Evolutionary conservation across 129 eudicot genomes (phyloP).

Genomic region (Saposhnikovia divaricata): DNA sequence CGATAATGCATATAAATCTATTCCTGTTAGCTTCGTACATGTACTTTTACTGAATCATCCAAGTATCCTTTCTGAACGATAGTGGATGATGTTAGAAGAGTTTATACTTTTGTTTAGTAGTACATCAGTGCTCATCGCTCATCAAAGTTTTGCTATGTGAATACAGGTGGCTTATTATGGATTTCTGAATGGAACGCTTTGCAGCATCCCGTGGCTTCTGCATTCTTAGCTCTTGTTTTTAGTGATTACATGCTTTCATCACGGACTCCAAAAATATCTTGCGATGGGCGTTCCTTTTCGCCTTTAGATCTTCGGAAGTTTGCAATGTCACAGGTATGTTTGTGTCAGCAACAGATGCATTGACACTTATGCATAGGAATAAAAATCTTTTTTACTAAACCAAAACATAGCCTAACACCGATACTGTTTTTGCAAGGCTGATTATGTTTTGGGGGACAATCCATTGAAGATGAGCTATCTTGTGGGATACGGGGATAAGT

Average conservation of each 20-base stretch:
- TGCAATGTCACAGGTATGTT: conserved; percentile 75
- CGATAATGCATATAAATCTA: not conserved
- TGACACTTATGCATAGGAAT: not conserved
- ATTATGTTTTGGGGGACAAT: conserved; percentile 82
- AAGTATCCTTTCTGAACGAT: not conserved
- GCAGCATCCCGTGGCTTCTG: conserved; percentile 92
- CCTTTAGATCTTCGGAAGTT: conserved; percentile 73
- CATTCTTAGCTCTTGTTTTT: conserved; percentile 74
- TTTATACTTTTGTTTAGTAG: not conserved
- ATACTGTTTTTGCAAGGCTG: conserved; percentile 34
- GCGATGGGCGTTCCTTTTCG: conserved; percentile 47
- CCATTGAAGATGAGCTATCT: conserved; percentile 88
- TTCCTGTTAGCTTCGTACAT: not conserved
- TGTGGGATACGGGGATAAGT: conserved; percentile 95
- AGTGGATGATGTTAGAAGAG: not conserved
- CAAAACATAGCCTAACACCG: not conserved
- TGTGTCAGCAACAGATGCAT: not conserved
- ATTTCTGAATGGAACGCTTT: conserved; percentile 88
- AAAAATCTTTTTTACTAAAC: not conserved
- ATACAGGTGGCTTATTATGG: conserved; percentile 78
- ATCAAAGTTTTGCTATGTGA: conserved; percentile 2
- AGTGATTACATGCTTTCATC: conserved; percentile 96
- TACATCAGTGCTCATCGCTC: not conserved
- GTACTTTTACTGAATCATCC: not conserved
- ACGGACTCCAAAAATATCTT: conserved; percentile 48